A percentile compares a stretch with the other conserved stretches of the same genome.
These are phyloP conservation scores for Podila epigama DNA, from an alignment of 192 early-diverging fungal genomes.

Conservation along the genomic window DNA sequence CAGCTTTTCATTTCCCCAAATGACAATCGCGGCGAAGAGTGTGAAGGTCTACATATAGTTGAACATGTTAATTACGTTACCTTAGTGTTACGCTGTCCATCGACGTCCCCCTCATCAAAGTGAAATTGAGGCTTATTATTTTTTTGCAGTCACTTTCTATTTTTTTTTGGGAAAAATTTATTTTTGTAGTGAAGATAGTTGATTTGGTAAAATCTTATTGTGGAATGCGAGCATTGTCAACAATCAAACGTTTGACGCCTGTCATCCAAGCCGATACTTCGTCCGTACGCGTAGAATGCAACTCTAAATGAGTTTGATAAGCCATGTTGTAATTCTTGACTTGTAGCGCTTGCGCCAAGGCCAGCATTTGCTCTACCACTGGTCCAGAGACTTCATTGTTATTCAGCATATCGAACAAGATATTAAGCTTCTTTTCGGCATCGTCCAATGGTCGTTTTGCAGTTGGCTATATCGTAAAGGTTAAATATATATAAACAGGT, in stretches of 20 bases:
- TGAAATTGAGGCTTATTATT: too few relatives aligned
- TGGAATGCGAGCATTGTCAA: slow-evolving; percentile 37
- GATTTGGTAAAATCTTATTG: too few relatives aligned
- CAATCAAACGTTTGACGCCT: slow-evolving; percentile 44
- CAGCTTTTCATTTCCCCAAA: too few relatives aligned
- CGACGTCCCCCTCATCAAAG: too few relatives aligned
- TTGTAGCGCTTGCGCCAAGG: slow-evolving; percentile 64
- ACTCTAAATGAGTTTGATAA: slow-evolving; percentile 43
- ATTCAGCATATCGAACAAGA: slow-evolving; percentile 88
- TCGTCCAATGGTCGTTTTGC: slow-evolving; percentile 83
- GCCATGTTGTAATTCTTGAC: slow-evolving; percentile 47
- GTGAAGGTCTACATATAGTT: too few relatives aligned
- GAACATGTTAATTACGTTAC: too few relatives aligned
- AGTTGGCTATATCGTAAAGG: slow-evolving; percentile 52
- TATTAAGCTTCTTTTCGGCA: slow-evolving; percentile 79
- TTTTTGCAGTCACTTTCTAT: too few relatives aligned
- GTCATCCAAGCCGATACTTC: slow-evolving; percentile 50
- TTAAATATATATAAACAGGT: neutral
- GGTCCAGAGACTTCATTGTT: slow-evolving; percentile 70
- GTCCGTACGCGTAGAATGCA: slow-evolving; percentile 44
- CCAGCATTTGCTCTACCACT: slow-evolving; percentile 66
- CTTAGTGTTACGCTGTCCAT: too few relatives aligned
- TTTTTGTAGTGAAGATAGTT: too few relatives aligned
- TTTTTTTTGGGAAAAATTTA: too few relatives aligned
- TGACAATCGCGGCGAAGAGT: too few relatives aligned